A percentile compares a stretch with the other conserved stretches of the same genome.
phyloP scores from a whole-genome alignment of 164 flowering plant species.

The Aristolochia fimbriata region DNA sequence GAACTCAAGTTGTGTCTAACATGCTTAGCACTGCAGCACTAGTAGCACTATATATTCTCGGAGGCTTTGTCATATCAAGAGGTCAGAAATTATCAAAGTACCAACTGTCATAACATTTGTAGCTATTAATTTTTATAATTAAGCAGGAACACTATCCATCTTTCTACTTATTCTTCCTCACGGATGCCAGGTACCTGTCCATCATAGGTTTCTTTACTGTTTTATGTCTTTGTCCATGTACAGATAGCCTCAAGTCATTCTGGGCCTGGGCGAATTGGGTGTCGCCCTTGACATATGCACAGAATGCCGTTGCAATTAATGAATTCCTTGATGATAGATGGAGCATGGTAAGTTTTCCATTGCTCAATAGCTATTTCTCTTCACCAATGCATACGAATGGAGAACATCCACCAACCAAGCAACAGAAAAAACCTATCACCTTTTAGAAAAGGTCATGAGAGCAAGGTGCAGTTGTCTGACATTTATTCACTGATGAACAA shows the following conservation, averaged over 20 bases:
- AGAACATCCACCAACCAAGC: too few relatives aligned
- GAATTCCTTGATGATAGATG: constrained; percentile 20
- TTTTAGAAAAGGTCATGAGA: too few relatives aligned
- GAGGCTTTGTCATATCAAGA: constrained; percentile 60
- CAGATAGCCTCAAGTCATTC: constrained; percentile 21
- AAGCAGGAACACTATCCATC: background rate
- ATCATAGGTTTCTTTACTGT: too few relatives aligned
- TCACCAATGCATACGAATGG: too few relatives aligned
- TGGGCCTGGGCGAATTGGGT: constrained; percentile 26
- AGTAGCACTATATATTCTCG: constrained; percentile 30
- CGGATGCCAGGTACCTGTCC: background rate
- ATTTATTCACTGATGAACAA: too few relatives aligned
- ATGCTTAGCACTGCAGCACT: constrained; percentile 45
- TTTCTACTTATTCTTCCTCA: background rate
- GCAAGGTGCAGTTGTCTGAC: too few relatives aligned
- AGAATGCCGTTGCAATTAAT: constrained; percentile 20
- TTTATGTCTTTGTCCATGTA: background rate
- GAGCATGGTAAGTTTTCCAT: constrained; percentile 10
- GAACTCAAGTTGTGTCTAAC: constrained; percentile 44
- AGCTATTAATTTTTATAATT: background rate
- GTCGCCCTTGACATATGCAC: constrained; percentile 26
- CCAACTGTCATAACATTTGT: too few relatives aligned
- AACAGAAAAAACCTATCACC: too few relatives aligned
- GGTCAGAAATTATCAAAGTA: constrained; percentile 21
- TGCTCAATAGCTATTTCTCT: too few relatives aligned